Percentiles rank a stretch among this genome's conserved stretches.
Evolutionary conservation across 1,139 yeast species (phyloP).

Genomic region (Taphrina deformans): DNA sequence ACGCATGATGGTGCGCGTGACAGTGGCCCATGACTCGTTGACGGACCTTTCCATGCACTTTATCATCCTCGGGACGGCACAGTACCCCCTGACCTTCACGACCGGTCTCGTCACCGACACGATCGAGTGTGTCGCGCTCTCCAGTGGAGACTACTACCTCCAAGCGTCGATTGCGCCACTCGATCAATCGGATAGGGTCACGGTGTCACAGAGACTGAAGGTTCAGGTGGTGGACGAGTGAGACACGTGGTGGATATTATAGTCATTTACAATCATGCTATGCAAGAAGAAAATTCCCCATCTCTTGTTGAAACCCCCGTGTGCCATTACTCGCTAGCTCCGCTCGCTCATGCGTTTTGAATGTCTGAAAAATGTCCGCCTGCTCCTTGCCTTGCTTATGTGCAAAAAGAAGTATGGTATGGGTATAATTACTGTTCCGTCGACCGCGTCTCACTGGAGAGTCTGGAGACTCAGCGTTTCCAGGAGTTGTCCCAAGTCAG

Average conservation of each 20-base stretch:
- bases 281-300: neutral
- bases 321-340: neutral
- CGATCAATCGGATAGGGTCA: neutral
- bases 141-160: neutral
- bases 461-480: slow-evolving; percentile 61
- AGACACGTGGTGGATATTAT: neutral
- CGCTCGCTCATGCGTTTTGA: neutral
- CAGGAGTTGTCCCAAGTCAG: slow-evolving; percentile 81
- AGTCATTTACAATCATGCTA: neutral
- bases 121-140: neutral
- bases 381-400: neutral
- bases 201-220: neutral
- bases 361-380: neutral
- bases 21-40: neutral
- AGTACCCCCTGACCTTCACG: neutral
- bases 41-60: neutral
- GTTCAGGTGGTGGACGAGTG: neutral
- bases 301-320: neutral
- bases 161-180: neutral
- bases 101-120: neutral
- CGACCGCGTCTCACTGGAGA: neutral
- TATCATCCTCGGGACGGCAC: neutral
- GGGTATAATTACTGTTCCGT: neutral
- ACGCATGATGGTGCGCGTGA: neutral
- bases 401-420: neutral